phyloP scores from a whole-genome alignment of 805 yeast genomes.

The Yamadazyma olivae region DNA sequence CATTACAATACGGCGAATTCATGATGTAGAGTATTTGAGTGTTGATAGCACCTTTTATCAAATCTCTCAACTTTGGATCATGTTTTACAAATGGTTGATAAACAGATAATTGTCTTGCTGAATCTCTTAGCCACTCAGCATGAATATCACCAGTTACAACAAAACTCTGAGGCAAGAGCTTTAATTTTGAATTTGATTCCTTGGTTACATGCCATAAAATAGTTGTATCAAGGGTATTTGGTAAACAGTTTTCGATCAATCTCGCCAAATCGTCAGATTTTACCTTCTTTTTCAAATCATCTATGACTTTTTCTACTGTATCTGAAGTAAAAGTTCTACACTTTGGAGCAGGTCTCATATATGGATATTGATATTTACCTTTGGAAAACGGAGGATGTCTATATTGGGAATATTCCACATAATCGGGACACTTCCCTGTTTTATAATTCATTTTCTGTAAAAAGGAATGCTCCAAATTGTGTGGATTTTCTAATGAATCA shows the following conservation, averaged over 20 bases:
- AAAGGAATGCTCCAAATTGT: background rate
- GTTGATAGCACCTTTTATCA: slow-evolving; percentile 75
- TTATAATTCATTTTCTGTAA: background rate
- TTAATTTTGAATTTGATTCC: slow-evolving; percentile 7
- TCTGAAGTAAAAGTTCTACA: slow-evolving; percentile 73
- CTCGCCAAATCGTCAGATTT: slow-evolving; percentile 66
- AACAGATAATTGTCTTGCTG: slow-evolving; percentile 77
- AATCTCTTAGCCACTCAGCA: slow-evolving; percentile 91
- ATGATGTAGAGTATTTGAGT: slow-evolving; percentile 68
- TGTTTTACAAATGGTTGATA: slow-evolving; percentile 59
- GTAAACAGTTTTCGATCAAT: slow-evolving; percentile 76
- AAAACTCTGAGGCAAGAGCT: slow-evolving; percentile 52
- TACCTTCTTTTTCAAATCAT: slow-evolving; percentile 48
- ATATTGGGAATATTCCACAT: slow-evolving; percentile 54
- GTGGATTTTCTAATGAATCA: background rate
- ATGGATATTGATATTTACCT: slow-evolving; percentile 60
- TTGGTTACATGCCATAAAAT: slow-evolving; percentile 58
- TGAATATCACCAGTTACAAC: slow-evolving; percentile 90
- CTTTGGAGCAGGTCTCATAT: slow-evolving; percentile 66
- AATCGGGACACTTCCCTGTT: slow-evolving; percentile 51
- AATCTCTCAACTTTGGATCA: slow-evolving; percentile 46
- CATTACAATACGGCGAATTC: slow-evolving; percentile 80
- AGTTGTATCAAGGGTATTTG: slow-evolving; percentile 87
- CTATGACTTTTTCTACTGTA: slow-evolving; percentile 59
- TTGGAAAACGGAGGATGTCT: slow-evolving; percentile 55